These are phyloP conservation scores for Talaromyces sp. DNA, from an alignment of 2,329 filamentous ascomycete genomes.

Conservation along the genomic window DNA sequence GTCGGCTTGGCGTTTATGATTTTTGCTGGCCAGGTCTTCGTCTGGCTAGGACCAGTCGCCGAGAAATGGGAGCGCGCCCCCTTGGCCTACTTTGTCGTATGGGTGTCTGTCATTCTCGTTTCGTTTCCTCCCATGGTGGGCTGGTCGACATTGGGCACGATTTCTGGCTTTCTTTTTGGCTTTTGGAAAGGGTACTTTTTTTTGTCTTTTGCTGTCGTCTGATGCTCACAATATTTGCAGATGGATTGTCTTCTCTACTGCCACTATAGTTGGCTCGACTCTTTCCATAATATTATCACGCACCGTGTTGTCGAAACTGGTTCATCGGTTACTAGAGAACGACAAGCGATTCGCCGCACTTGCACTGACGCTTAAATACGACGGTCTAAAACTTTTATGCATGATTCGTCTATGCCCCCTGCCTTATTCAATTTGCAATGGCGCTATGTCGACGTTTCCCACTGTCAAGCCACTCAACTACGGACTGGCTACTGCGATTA, in stretches of 20 bases:
- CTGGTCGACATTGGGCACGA: constrained; percentile 70
- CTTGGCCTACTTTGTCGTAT: constrained; percentile 70
- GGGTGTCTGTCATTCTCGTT: constrained; percentile 66
- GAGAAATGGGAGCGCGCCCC: constrained; percentile 68
- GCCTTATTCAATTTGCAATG: constrained; percentile 89
- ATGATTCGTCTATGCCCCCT: constrained; percentile 91
- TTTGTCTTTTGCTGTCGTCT: constrained; percentile 2
- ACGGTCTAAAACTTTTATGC: constrained; percentile 80
- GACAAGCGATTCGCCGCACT: constrained; percentile 88
- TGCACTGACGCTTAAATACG: constrained; percentile 78
- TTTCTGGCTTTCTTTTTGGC: constrained; percentile 66
- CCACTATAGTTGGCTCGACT: constrained; percentile 72
- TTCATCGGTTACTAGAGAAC: constrained; percentile 70
- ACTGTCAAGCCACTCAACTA: constrained; percentile 74
- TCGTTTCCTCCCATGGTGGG: constrained; percentile 85
- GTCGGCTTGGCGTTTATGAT: constrained; percentile 65
- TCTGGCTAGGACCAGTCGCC: constrained; percentile 65
- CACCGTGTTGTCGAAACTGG: constrained; percentile 71
- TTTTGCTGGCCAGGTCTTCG: constrained; percentile 76
- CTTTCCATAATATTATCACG: constrained; percentile 75
- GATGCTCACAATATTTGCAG: constrained; percentile 42
- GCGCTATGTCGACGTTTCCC: constrained; percentile 88
- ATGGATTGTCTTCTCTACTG: constrained; percentile 77
- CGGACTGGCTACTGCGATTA: constrained; percentile 73
- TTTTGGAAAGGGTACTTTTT: constrained; percentile 63